Evolutionary conservation across 78 protist genomes (phyloP).

Genomic region (Goniomonas avonlea): DNA sequence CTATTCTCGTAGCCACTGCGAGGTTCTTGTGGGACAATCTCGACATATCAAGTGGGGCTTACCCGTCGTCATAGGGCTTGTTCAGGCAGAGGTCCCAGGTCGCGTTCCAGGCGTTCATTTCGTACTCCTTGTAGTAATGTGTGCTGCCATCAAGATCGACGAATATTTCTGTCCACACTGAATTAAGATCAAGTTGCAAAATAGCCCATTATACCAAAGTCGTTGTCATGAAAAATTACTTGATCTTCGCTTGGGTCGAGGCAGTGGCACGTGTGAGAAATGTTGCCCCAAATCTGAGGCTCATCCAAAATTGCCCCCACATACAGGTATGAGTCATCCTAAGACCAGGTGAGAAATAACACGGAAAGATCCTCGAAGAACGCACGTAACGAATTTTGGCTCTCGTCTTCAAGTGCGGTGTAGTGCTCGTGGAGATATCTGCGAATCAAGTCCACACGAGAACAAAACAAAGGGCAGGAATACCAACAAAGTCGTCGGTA

Average conservation of each 20-base stretch:
- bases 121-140: constrained; percentile 56
- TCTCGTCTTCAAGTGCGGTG: constrained; percentile 16
- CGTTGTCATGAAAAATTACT: constrained; percentile 42
- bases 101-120: constrained; percentile 37
- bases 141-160: constrained; percentile 25
- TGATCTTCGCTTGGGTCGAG: not conserved
- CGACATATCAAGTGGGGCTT: too few relatives aligned
- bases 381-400: constrained; percentile 42
- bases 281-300: constrained; percentile 30
- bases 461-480: too few relatives aligned
- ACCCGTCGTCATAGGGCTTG: constrained; percentile 40
- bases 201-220: constrained; percentile 28
- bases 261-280: not conserved
- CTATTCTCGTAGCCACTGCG: constrained; percentile 17
- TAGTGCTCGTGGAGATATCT: not conserved
- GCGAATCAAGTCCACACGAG: too few relatives aligned
- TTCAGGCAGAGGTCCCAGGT: constrained; percentile 30
- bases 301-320: constrained; percentile 36
- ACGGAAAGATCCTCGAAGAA: too few relatives aligned
- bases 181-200: not conserved
- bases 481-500: constrained; percentile 26
- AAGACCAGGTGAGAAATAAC: too few relatives aligned
- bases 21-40: too few relatives aligned
- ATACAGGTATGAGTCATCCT: constrained; percentile 27
- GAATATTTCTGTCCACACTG: not conserved